These are phyloP conservation scores for Physocladia obscura DNA, from an alignment of 192 early-diverging fungal species.

Conservation along the genomic window DNA sequence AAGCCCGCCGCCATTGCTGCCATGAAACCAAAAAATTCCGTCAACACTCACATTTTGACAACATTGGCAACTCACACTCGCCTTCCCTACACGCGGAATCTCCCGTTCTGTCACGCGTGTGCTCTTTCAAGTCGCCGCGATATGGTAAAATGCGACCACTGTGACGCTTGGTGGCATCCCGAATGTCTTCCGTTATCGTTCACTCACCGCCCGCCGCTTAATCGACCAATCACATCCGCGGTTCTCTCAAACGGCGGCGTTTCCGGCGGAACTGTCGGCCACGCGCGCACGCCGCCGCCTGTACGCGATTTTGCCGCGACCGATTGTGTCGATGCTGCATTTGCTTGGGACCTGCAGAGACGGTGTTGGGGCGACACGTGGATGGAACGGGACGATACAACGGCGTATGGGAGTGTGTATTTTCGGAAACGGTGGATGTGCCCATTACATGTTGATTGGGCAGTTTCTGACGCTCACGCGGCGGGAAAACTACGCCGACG, in stretches of 20 bases:
- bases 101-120: conserved; percentile 13
- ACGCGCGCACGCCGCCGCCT: too few relatives aligned
- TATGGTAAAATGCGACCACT: conserved; percentile 62
- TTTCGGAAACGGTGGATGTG: conserved; percentile 53
- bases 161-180: conserved; percentile 52
- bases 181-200: conserved; percentile 40
- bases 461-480: conserved; percentile 33
- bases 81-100: conserved; percentile 26
- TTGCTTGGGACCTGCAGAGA: too few relatives aligned
- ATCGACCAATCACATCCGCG: conserved; percentile 19
- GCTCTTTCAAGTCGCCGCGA: neutral
- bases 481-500: neutral
- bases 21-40: neutral
- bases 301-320: too few relatives aligned
- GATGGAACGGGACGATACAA: neutral
- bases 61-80: too few relatives aligned
- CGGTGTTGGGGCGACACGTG: neutral
- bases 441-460: conserved; percentile 55
- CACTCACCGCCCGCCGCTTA: too few relatives aligned
- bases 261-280: neutral
- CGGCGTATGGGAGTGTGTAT: conserved; percentile 9
- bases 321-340: too few relatives aligned
- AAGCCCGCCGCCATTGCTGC: too few relatives aligned
- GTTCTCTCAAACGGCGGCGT: conserved; percentile 9
- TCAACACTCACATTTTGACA: too few relatives aligned